Evolutionary conservation across 176 grass and related monocot genomes (phyloP).

Genomic region (Oryza longistaminata): DNA sequence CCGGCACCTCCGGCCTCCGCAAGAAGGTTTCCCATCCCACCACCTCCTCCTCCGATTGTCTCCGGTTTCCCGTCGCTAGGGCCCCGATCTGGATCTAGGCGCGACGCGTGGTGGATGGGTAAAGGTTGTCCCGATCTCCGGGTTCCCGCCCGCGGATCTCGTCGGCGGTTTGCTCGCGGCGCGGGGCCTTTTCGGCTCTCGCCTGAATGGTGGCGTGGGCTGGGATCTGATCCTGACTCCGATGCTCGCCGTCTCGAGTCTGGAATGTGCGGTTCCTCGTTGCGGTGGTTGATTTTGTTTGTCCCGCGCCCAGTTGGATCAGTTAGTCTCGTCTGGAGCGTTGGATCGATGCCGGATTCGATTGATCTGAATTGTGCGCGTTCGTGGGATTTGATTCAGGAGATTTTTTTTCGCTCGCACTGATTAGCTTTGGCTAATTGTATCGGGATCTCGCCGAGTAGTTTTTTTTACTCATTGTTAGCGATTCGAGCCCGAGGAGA

Average conservation of each 20-base stretch:
- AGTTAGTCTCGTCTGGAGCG: background rate
- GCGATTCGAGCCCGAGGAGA: background rate
- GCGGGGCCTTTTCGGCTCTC: background rate
- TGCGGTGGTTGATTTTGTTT: background rate
- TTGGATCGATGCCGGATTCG: background rate
- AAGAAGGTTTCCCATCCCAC: constrained; percentile 65
- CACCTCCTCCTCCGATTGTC: background rate
- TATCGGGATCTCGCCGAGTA: constrained; percentile 27
- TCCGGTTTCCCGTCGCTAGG: background rate
- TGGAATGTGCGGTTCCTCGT: background rate
- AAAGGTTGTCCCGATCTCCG: constrained; percentile 3
- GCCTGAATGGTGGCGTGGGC: too few relatives aligned
- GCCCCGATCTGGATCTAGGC: constrained; percentile 2
- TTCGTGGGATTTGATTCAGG: background rate
- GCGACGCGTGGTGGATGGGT: background rate
- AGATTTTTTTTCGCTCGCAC: background rate
- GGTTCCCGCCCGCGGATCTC: constrained; percentile 33
- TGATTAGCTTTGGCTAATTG: background rate
- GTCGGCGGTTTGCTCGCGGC: background rate
- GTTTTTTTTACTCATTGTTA: background rate
- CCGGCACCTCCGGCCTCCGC: constrained; percentile 92
- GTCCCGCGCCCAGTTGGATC: background rate
- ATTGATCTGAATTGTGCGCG: constrained; percentile 11
- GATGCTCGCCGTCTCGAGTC: background rate
- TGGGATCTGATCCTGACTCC: constrained; percentile 26